phyloP scores from a whole-genome alignment of 441 rosid species.

The Omphalea diandra region DNA sequence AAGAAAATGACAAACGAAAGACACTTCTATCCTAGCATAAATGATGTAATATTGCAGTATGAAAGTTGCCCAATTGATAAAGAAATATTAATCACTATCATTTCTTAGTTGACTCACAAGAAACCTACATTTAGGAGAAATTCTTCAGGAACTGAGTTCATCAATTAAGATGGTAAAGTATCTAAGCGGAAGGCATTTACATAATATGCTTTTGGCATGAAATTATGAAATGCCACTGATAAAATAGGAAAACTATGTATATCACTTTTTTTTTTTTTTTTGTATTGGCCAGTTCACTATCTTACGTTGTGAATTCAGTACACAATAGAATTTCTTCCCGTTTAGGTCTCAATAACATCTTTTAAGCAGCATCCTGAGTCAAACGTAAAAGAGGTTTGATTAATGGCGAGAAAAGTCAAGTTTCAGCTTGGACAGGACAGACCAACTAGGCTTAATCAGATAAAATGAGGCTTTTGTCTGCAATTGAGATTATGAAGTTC shows the following conservation, averaged over 20 bases:
- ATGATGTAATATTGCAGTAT: not conserved
- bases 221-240: too few relatives aligned
- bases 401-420: not conserved
- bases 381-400: not conserved
- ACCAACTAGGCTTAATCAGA: slow-evolving; percentile 1
- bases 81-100: not conserved
- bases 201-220: too few relatives aligned
- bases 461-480: not conserved
- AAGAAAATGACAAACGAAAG: not conserved
- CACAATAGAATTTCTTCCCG: too few relatives aligned
- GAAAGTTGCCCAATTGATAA: not conserved
- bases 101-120: not conserved
- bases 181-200: too few relatives aligned
- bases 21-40: not conserved
- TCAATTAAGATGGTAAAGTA: too few relatives aligned
- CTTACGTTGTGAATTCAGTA: too few relatives aligned
- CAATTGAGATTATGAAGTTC: not conserved
- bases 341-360: not conserved
- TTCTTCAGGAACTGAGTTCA: too few relatives aligned
- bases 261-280: too few relatives aligned
- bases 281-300: too few relatives aligned
- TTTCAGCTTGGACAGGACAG: not conserved
- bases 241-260: too few relatives aligned
- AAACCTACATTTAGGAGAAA: not conserved
- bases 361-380: not conserved